These are phyloP conservation scores for Brettanomyces nanus DNA, from an alignment of 805 yeast genomes.

Conservation along the genomic window DNA sequence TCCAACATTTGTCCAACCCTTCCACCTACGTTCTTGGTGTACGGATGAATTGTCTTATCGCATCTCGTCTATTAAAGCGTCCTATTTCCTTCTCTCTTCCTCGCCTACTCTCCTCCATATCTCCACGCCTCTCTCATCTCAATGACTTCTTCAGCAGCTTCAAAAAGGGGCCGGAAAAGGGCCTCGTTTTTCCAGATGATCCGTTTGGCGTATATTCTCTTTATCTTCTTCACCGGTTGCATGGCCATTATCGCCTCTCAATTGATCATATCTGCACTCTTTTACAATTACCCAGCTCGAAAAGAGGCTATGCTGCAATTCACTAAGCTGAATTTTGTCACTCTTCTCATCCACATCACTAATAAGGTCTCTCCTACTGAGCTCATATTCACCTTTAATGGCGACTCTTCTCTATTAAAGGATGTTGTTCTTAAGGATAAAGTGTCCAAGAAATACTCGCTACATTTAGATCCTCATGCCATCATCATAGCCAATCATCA, in stretches of 20 bases:
- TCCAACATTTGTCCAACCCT: too few species aligned
- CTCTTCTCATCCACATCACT: constrained; percentile 42
- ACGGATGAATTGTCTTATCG: too few species aligned
- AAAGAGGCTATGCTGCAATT: constrained; percentile 36
- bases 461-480: constrained; percentile 22
- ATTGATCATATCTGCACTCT: constrained; percentile 26
- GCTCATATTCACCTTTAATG: constrained; percentile 37
- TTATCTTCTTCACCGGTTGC: constrained; percentile 29
- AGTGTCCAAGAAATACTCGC: constrained; percentile 6
- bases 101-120: too few species aligned
- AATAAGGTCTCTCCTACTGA: constrained; percentile 44
- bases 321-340: constrained; percentile 53
- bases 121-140: too few species aligned
- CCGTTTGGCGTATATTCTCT: constrained; percentile 18
- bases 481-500: constrained; percentile 84
- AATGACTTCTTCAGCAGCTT: too few species aligned
- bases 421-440: constrained; percentile 4
- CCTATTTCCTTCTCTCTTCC: too few species aligned
- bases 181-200: constrained; percentile 18
- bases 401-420: constrained; percentile 6
- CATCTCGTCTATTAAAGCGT: too few species aligned
- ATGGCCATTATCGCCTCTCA: constrained; percentile 42
- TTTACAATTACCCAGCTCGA: constrained; percentile 24
- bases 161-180: constrained; percentile 7
- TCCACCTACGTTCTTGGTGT: too few species aligned